phyloP scores from a whole-genome alignment of 768 basidiomycete species.

The Chlorophyllum brunneum region DNA sequence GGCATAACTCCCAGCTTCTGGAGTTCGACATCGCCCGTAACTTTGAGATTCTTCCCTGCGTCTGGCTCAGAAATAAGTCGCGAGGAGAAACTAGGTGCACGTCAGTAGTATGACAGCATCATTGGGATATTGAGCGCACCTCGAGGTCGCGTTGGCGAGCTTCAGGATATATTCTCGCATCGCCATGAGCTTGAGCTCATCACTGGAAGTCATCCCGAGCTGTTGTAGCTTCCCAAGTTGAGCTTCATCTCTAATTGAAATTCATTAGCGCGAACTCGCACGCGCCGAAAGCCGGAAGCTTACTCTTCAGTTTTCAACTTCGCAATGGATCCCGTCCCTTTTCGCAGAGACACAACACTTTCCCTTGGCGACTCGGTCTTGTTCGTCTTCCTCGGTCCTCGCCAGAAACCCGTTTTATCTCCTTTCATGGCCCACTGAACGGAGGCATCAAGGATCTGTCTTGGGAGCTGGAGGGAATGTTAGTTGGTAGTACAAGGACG shows the following conservation, averaged over 20 bases:
- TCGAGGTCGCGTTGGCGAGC: conserved; percentile 73
- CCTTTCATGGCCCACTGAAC: conserved; percentile 86
- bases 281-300: conserved; percentile 17
- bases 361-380: conserved; percentile 70
- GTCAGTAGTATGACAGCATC: background rate
- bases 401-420: conserved; percentile 81
- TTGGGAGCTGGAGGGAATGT: conserved; percentile 42
- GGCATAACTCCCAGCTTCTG: conserved; percentile 88
- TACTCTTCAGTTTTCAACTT: conserved; percentile 76
- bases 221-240: conserved; percentile 79
- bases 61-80: conserved; percentile 62
- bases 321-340: conserved; percentile 38
- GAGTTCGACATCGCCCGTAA: conserved; percentile 68
- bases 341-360: conserved; percentile 64
- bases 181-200: conserved; percentile 83
- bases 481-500: background rate
- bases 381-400: conserved; percentile 40
- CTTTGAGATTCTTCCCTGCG: conserved; percentile 57
- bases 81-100: conserved; percentile 53
- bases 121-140: conserved; percentile 37
- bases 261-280: conserved; percentile 2
- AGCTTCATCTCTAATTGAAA: conserved; percentile 58
- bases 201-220: conserved; percentile 77
- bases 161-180: conserved; percentile 89
- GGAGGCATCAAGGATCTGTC: conserved; percentile 82